A percentile compares a stretch with the other conserved stretches of the same genome.
Conservation (phyloP, 306 rosid species). For the Erythrophleum fordii region DNA sequence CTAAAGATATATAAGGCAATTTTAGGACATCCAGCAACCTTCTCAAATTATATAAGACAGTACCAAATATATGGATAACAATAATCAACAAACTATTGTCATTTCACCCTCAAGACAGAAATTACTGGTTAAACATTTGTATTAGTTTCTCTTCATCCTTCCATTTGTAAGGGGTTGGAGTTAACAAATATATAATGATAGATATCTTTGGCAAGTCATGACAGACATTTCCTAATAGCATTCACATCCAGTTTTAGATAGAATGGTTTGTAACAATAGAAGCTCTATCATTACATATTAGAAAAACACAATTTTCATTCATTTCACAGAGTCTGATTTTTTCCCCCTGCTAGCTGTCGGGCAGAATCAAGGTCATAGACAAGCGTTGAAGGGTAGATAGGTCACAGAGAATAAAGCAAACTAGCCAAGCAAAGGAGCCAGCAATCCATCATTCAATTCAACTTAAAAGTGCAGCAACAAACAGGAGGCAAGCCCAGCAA, state of each 20-base stretch:
- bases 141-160: constrained; percentile 11
- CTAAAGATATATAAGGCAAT: neutral
- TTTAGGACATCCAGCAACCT: neutral
- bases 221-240: constrained; percentile 22
- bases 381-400: constrained; percentile 31
- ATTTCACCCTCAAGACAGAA: constrained; percentile 23
- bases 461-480: constrained; percentile 14
- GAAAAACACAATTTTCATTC: neutral
- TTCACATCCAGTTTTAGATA: constrained; percentile 6
- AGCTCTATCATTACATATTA: neutral
- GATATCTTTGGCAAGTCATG: constrained; percentile 4
- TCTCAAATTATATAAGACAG: constrained; percentile 23
- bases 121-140: neutral
- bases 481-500: constrained; percentile 12
- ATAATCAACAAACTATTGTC: neutral
- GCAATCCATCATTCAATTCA: neutral
- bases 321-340: too few relatives aligned
- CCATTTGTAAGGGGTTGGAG: neutral
- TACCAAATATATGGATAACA: constrained; percentile 3
- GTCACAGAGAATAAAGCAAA: constrained; percentile 13
- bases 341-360: too few relatives aligned
- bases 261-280: neutral
- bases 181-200: neutral
- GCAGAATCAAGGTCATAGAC: neutral
- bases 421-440: constrained; percentile 4